Conservation (phyloP, 75 land plant genomes). For the Adiantum capillusveneris region DNA sequence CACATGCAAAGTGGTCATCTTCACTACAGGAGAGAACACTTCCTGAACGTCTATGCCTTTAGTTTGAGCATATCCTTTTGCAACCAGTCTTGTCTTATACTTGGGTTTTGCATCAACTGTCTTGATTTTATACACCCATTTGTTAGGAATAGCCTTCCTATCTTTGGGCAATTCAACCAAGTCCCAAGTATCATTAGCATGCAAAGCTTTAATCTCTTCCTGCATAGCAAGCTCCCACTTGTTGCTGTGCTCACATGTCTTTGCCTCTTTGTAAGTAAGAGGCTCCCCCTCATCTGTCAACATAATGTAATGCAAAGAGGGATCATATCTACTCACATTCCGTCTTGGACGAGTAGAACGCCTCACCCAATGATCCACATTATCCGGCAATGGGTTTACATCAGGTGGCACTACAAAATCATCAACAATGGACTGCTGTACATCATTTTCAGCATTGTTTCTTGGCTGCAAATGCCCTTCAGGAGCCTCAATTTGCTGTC, state of each 20-base stretch:
- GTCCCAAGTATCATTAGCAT: slow-evolving; percentile 3
- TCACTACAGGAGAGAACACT: slow-evolving; percentile 21
- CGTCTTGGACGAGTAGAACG: too few relatives aligned
- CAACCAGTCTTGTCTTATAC: slow-evolving; percentile 20
- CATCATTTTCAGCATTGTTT: too few relatives aligned
- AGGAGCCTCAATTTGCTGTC: too few relatives aligned
- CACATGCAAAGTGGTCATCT: neutral
- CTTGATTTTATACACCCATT: slow-evolving; percentile 20
- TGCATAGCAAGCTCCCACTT: slow-evolving; percentile 2
- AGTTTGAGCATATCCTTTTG: slow-evolving; percentile 13
- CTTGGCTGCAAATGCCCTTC: too few relatives aligned
- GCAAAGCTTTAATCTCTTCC: slow-evolving; percentile 5
- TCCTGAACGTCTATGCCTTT: slow-evolving; percentile 17
- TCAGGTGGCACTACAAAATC: too few relatives aligned
- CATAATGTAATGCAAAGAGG: too few relatives aligned
- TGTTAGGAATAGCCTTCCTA: slow-evolving; percentile 3
- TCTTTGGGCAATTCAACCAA: neutral
- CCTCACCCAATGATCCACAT: too few relatives aligned
- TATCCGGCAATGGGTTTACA: too few relatives aligned
- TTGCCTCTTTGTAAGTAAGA: too few relatives aligned
- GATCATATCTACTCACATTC: too few relatives aligned
- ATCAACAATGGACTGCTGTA: too few relatives aligned
- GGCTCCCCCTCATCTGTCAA: too few relatives aligned
- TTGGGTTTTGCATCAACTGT: neutral
- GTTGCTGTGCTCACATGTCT: neutral